These are phyloP conservation scores for Barbarea vulgaris DNA, from an alignment of 345 rosid genomes.

Conservation along the genomic window DNA sequence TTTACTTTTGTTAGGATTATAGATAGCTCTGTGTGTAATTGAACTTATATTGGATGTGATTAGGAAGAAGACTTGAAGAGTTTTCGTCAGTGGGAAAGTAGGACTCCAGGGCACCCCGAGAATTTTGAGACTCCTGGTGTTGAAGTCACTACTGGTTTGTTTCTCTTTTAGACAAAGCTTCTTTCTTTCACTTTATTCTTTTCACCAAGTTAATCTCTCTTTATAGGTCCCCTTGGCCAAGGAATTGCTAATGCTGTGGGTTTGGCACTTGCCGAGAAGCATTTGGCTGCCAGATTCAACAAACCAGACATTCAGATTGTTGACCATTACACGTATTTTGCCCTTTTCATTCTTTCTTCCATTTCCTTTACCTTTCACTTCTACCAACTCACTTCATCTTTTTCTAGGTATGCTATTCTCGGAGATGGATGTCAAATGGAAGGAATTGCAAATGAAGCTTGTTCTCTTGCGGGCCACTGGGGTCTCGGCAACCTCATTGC, in stretches of 20 bases:
- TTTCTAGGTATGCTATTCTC: constrained; percentile 63
- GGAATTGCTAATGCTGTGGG: constrained; percentile 93
- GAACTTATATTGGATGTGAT: not conserved
- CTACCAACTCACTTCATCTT: constrained; percentile 39
- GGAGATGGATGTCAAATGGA: constrained; percentile 99
- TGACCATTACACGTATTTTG: constrained; percentile 80
- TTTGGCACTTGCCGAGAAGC: constrained; percentile 89
- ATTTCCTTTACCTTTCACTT: not conserved
- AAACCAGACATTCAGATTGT: constrained; percentile 73
- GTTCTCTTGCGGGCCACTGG: constrained; percentile 95
- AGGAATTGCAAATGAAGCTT: constrained; percentile 88
- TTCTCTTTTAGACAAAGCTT: no score
- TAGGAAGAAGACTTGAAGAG: constrained; percentile 89
- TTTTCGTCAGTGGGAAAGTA: constrained; percentile 97
- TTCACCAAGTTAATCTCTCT: no score
- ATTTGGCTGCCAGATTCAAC: constrained; percentile 88
- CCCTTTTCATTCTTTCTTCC: not conserved
- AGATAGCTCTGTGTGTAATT: not conserved
- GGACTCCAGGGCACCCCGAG: constrained; percentile 98
- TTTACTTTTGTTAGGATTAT: not conserved
- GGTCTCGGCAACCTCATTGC: constrained; percentile 98
- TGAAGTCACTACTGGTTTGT: constrained; percentile 95
- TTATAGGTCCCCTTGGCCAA: constrained; percentile 95
- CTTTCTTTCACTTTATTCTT: no score
- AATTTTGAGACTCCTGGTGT: constrained; percentile 98